phyloP scores from a whole-genome alignment of 2,329 filamentous ascomycete species.

The Cryphonectria parasitica region DNA sequence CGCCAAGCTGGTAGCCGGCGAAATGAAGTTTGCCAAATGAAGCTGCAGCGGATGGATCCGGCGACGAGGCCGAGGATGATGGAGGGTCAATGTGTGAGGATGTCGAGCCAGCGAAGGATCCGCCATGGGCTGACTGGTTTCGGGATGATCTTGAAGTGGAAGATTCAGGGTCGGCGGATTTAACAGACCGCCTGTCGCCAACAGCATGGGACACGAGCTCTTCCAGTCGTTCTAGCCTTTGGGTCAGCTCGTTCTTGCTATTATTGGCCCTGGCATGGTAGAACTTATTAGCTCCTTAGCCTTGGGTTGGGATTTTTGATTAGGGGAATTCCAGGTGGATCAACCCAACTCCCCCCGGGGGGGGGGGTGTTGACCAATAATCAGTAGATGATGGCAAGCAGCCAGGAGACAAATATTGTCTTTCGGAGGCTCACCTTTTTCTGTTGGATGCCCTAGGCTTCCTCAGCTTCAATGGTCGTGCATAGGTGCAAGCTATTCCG shows the following conservation, averaged over 20 bases:
- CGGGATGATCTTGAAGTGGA: neutral
- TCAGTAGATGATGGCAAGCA: too few relatives aligned
- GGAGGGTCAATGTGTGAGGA: neutral
- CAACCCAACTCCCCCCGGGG: too few relatives aligned
- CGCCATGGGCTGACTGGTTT: neutral
- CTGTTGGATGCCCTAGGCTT: neutral
- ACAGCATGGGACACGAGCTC: slow-evolving; percentile 14
- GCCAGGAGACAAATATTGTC: neutral
- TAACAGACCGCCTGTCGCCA: slow-evolving; percentile 8
- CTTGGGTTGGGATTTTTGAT: neutral
- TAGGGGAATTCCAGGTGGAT: neutral
- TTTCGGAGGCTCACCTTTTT: slow-evolving; percentile 5
- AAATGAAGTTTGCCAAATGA: slow-evolving; percentile 47
- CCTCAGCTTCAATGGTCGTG: slow-evolving; percentile 30
- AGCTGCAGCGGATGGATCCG: slow-evolving; percentile 25
- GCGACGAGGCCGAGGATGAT: slow-evolving; percentile 17
- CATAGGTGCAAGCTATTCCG: slow-evolving; percentile 51
- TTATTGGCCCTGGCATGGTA: neutral
- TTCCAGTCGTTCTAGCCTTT: slow-evolving; percentile 8
- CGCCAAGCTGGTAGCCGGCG: slow-evolving; percentile 50
- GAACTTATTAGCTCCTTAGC: neutral
- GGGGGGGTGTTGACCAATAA: too few relatives aligned
- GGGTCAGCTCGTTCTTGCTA: neutral
- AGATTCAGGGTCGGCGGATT: neutral
- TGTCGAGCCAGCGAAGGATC: neutral